These are phyloP conservation scores for Nakazawaea populi DNA, from an alignment of 805 yeast species.

Conservation along the genomic window DNA sequence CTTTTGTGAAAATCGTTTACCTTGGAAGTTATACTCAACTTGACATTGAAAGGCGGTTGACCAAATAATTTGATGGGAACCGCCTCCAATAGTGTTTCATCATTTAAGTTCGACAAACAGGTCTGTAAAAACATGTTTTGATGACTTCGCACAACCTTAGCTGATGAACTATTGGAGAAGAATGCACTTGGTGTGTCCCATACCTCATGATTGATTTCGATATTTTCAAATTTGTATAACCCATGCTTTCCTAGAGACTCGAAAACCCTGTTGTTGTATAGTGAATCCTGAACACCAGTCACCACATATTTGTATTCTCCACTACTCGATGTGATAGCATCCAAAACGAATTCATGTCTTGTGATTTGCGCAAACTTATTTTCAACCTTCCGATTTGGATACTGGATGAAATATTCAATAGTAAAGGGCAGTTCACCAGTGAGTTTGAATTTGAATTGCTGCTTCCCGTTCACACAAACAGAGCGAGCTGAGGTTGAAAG, in stretches of 20 bases:
- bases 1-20: slow-evolving; percentile 51
- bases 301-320: slow-evolving; percentile 64
- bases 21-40: slow-evolving; percentile 47
- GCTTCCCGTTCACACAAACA: slow-evolving; percentile 21
- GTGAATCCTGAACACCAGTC: slow-evolving; percentile 57
- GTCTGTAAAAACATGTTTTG: slow-evolving; percentile 18
- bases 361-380: slow-evolving; percentile 37
- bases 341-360: slow-evolving; percentile 29
- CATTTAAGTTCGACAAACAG: slow-evolving; percentile 21
- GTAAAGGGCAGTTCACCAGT: slow-evolving; percentile 60
- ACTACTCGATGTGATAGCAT: slow-evolving; percentile 32
- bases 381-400: slow-evolving; percentile 49
- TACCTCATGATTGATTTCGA: slow-evolving; percentile 46
- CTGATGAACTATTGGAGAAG: slow-evolving; percentile 12
- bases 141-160: background rate
- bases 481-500: slow-evolving; percentile 8
- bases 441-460: slow-evolving; percentile 31
- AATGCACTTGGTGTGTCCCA: slow-evolving; percentile 54
- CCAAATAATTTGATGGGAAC: slow-evolving; percentile 57
- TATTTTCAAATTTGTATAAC: slow-evolving; percentile 21
- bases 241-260: slow-evolving; percentile 18
- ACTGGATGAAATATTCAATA: slow-evolving; percentile 56
- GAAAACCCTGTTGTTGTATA: slow-evolving; percentile 42
- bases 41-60: slow-evolving; percentile 52
- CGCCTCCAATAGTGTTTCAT: slow-evolving; percentile 31